Percentiles rank a stretch among this genome's conserved stretches.
phyloP scores from a whole-genome alignment of 2,329 filamentous ascomycete species.

The Fusarium marasasianum region DNA sequence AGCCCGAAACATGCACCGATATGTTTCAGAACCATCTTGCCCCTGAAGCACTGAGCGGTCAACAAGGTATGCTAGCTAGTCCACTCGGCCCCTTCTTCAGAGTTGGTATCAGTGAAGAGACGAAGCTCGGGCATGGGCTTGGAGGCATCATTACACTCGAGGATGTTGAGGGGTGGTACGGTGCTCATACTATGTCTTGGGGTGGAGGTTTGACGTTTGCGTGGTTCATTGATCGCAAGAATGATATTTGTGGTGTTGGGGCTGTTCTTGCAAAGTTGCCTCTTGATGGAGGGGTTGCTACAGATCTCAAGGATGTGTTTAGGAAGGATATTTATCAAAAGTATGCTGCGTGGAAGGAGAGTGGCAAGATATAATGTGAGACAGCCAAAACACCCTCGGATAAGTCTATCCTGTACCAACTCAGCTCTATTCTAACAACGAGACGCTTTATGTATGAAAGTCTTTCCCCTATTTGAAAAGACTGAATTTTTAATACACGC shows the following conservation, averaged over 20 bases:
- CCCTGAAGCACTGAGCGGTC: constrained; percentile 38
- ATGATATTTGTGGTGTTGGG: constrained; percentile 54
- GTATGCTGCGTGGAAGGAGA: constrained; percentile 21
- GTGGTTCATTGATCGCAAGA: constrained; percentile 61
- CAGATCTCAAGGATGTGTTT: constrained; percentile 53
- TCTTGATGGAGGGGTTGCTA: constrained; percentile 33
- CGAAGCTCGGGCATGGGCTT: constrained; percentile 52
- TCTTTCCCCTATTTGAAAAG: too few species aligned
- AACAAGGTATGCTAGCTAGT: constrained; percentile 43
- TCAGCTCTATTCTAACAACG: not conserved
- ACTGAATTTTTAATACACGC: not conserved
- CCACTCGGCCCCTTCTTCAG: constrained; percentile 50
- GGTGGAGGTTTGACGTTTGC: constrained; percentile 56
- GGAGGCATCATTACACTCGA: constrained; percentile 53
- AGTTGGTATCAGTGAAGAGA: constrained; percentile 45
- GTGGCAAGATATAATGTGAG: not conserved
- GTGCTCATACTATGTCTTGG: constrained; percentile 55
- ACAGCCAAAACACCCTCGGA: not conserved
- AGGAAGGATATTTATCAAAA: constrained; percentile 55
- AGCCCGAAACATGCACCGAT: constrained; percentile 50
- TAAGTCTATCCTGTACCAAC: not conserved
- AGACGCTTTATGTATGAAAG: rapidly evolving
- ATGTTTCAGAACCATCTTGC: constrained; percentile 60
- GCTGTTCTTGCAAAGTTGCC: constrained; percentile 53
- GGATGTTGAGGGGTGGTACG: constrained; percentile 55